Conservation (phyloP, 495 filamentous ascomycete genomes). For the Penicillium canescens region DNA sequence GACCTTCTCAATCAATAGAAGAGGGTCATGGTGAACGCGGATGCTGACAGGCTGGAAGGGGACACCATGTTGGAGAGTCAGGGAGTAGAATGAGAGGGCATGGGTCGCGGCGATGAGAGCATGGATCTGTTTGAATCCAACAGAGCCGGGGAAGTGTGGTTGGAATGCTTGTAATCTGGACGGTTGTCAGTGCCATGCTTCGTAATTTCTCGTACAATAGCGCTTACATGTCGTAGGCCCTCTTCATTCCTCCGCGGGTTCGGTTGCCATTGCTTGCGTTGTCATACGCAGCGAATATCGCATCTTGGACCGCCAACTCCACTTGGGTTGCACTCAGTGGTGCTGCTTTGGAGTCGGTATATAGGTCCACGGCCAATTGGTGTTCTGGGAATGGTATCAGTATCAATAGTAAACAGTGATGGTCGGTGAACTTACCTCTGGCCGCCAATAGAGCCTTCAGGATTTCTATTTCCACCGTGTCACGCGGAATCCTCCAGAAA, state of each 20-base stretch:
- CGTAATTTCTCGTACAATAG: neutral
- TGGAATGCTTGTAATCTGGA: constrained; percentile 69
- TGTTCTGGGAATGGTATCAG: constrained; percentile 53
- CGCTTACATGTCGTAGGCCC: constrained; percentile 78
- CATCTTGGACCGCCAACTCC: constrained; percentile 64
- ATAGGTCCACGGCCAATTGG: constrained; percentile 66
- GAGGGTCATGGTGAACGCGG: constrained; percentile 80
- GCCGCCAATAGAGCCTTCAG: constrained; percentile 71
- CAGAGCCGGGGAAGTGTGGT: constrained; percentile 58
- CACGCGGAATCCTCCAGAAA: constrained; percentile 64
- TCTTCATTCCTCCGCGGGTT: constrained; percentile 79
- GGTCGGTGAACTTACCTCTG: constrained; percentile 51
- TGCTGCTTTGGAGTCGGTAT: constrained; percentile 48
- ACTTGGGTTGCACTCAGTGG: constrained; percentile 55
- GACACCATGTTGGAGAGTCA: constrained; percentile 87
- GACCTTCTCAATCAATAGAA: constrained; percentile 79
- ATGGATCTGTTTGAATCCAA: constrained; percentile 55
- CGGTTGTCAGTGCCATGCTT: constrained; percentile 9
- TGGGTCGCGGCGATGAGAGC: constrained; percentile 85
- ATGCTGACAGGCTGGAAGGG: constrained; percentile 91
- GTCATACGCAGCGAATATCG: constrained; percentile 76
- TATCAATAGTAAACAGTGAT: neutral
- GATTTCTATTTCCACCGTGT: constrained; percentile 70
- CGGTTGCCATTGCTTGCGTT: constrained; percentile 89
- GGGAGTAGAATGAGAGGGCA: constrained; percentile 79